A percentile compares a stretch with the other conserved stretches of the same genome.
These are phyloP conservation scores for Tuber umbilicatum DNA, from an alignment of 495 filamentous ascomycete genomes.

Conservation along the genomic window DNA sequence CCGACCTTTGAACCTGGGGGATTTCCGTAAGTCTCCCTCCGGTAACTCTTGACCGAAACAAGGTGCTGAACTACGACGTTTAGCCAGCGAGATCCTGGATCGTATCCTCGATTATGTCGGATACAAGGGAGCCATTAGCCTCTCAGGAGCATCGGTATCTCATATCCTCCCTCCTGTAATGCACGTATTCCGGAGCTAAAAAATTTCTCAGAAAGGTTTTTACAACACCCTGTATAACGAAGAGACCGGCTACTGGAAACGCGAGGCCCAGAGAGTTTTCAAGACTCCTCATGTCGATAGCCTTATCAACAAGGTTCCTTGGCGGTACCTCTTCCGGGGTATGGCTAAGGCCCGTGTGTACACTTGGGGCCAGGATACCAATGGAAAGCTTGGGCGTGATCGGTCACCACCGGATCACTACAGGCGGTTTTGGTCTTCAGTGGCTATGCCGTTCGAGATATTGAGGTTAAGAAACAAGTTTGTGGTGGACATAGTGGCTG, in stretches of 20 bases:
- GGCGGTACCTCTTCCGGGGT: slow-evolving; percentile 25
- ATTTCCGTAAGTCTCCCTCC: slow-evolving; percentile 22
- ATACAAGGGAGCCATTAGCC: slow-evolving; percentile 19
- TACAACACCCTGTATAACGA: background rate
- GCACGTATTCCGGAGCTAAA: slow-evolving; percentile 8
- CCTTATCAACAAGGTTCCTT: slow-evolving; percentile 19
- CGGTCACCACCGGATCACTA: background rate
- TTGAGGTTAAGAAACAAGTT: slow-evolving; percentile 24
- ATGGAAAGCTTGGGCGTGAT: slow-evolving; percentile 30
- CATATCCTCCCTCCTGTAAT: slow-evolving; percentile 8
- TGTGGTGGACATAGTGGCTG: slow-evolving; percentile 29
- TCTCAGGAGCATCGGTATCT: slow-evolving; percentile 7
- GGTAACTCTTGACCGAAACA: background rate
- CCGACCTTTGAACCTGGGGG: slow-evolving; percentile 1
- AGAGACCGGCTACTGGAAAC: slow-evolving; percentile 1
- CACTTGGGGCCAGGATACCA: slow-evolving; percentile 31
- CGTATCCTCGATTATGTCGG: slow-evolving; percentile 23
- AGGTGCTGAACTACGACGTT: background rate
- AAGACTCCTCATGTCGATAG: slow-evolving; percentile 5
- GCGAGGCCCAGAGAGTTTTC: background rate
- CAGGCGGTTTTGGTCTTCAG: background rate
- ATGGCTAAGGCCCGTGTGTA: slow-evolving; percentile 28
- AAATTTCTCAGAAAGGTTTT: slow-evolving; percentile 13
- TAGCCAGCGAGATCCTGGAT: slow-evolving; percentile 28
- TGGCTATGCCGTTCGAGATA: slow-evolving; percentile 26